Percentiles rank a stretch among this genome's conserved stretches.
Evolutionary conservation across 2,329 filamentous ascomycete species (phyloP).

Genomic region (Colletotrichum tabaci): DNA sequence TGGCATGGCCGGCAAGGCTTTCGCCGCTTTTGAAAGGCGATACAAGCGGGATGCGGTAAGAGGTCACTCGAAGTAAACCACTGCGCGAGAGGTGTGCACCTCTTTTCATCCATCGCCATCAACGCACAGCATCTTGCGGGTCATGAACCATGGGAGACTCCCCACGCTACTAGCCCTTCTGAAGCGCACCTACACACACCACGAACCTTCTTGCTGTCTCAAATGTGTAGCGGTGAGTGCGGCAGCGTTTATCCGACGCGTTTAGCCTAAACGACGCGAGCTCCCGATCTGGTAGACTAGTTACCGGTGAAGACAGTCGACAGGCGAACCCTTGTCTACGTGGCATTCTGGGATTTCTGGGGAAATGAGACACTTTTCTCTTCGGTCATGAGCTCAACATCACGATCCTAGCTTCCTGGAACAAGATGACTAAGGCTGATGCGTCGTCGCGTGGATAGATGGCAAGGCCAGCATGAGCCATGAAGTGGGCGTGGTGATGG

Average conservation of each 20-base stretch:
- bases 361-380: neutral
- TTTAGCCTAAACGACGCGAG: slow-evolving; percentile 34
- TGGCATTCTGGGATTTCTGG: neutral
- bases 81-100: neutral
- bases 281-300: slow-evolving; percentile 2
- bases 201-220: neutral
- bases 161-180: slow-evolving; percentile 1
- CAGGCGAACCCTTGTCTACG: neutral
- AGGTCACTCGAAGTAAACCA: neutral
- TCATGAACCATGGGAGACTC: neutral
- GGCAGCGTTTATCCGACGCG: slow-evolving; percentile 21
- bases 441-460: neutral
- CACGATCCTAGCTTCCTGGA: neutral
- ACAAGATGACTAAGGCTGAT: neutral
- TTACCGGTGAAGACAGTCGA: slow-evolving; percentile 23
- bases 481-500: neutral
- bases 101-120: slow-evolving; percentile 6
- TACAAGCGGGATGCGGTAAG: neutral
- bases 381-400: neutral
- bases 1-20: neutral
- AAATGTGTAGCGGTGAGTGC: slow-evolving; percentile 16
- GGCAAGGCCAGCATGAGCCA: neutral
- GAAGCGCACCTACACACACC: neutral
- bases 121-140: neutral
- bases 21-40: slow-evolving; percentile 3